phyloP scores from a whole-genome alignment of 257 asterid genomes.

The Jacaranda mimosifolia region DNA sequence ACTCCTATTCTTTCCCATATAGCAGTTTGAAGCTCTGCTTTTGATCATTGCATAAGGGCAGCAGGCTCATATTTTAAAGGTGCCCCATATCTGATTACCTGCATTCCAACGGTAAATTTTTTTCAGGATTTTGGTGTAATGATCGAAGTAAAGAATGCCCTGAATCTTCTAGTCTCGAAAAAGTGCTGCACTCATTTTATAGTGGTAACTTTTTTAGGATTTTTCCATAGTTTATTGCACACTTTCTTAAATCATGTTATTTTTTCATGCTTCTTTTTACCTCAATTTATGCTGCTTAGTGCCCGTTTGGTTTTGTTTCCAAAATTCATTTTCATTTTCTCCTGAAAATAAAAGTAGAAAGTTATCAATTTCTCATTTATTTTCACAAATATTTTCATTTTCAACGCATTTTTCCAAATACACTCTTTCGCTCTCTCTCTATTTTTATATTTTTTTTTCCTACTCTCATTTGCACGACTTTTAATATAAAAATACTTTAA shows the following conservation, averaged over 20 bases:
- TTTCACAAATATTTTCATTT: too few species aligned
- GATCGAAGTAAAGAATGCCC: constrained; percentile 1
- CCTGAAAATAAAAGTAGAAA: too few species aligned
- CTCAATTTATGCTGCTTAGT: constrained; percentile 2
- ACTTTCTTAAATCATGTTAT: constrained; percentile 12
- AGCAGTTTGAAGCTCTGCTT: constrained; percentile 26
- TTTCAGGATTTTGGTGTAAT: constrained; percentile 13
- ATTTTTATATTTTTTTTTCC: too few species aligned
- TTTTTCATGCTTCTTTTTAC: neutral
- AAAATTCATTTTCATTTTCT: too few species aligned
- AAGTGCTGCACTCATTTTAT: neutral
- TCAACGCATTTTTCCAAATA: too few species aligned
- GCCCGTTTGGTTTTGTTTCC: too few species aligned
- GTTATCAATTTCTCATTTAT: too few species aligned
- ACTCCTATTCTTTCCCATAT: constrained; percentile 40
- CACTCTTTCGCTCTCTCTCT: too few species aligned
- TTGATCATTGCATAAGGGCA: constrained; percentile 7
- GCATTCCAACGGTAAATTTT: constrained; percentile 14
- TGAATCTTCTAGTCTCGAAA: neutral
- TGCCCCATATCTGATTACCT: neutral
- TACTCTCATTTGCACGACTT: too few species aligned
- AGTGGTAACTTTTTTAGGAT: neutral
- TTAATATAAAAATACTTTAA: too few species aligned
- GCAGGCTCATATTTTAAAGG: constrained; percentile 6
- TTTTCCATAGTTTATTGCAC: neutral